Evolutionary conservation across 257 asterid genomes (phyloP).

Genomic region (Jaltomata sinuosa): DNA sequence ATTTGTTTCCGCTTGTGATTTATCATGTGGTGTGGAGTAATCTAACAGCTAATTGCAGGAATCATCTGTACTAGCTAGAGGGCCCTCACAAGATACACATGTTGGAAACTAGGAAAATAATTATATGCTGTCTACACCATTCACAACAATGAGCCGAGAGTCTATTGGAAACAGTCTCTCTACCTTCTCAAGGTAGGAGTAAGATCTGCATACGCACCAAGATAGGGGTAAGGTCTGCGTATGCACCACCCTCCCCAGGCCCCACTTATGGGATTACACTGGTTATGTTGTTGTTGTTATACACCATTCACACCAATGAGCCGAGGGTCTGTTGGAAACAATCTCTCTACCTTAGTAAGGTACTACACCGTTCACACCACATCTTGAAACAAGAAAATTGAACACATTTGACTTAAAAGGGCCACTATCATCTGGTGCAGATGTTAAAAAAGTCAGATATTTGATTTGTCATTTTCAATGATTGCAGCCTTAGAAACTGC

Average conservation of each 20-base stretch:
- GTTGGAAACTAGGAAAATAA: neutral
- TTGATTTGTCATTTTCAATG: neutral
- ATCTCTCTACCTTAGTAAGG: neutral
- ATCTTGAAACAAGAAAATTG: neutral
- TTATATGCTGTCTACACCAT: neutral
- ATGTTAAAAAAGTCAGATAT: neutral
- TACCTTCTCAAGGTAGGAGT: too few species aligned
- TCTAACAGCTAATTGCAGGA: neutral
- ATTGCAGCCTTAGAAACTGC: neutral
- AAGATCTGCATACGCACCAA: too few species aligned
- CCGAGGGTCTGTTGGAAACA: neutral
- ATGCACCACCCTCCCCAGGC: too few species aligned
- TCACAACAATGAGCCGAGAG: neutral
- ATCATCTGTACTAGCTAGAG: neutral
- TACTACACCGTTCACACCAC: neutral
- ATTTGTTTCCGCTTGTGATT: neutral
- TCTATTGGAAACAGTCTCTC: neutral
- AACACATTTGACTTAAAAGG: neutral
- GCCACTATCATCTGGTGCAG: too few species aligned
- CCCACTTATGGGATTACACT: too few species aligned
- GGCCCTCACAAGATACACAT: neutral
- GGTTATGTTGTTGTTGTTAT: neutral
- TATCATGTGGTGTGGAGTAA: neutral
- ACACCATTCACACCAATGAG: neutral
- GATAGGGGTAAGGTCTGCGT: too few species aligned